These are phyloP conservation scores for Epichloe coenophiala DNA, from an alignment of 2,329 filamentous ascomycete species.

Conservation along the genomic window DNA sequence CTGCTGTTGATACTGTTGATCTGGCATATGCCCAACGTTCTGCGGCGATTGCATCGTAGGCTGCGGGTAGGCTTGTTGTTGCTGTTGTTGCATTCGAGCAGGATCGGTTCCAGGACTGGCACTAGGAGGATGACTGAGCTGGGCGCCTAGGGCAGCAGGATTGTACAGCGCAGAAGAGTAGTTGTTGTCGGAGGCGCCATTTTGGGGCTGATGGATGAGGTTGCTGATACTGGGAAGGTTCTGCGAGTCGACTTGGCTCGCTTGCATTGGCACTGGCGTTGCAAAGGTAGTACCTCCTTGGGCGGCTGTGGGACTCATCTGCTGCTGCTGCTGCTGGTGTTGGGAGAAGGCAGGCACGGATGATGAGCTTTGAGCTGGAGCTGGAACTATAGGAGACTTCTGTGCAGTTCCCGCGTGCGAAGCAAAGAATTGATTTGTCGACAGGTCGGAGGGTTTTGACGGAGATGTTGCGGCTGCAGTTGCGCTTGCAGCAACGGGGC, in stretches of 20 bases:
- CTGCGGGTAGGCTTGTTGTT: conserved; percentile 16
- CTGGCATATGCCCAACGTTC: conserved; percentile 3
- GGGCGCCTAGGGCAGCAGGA: conserved; percentile 14
- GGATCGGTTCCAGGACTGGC: conserved; percentile 26
- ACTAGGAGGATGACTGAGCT: conserved; percentile 14
- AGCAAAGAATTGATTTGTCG: conserved; percentile 14
- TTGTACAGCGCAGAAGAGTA: conserved; percentile 13
- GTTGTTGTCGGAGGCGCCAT: conserved; percentile 27
- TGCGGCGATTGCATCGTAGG: conserved; percentile 16
- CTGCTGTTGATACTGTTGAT: conserved; percentile 17
- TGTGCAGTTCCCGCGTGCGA: conserved; percentile 7
- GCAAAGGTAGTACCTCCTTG: conserved; percentile 13
- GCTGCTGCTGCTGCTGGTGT: conserved; percentile 2
- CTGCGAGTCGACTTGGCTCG: conserved; percentile 37
- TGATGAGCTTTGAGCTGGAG: conserved; percentile 5
- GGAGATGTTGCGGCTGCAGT: conserved; percentile 17
- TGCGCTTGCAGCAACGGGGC: conserved; percentile 40
- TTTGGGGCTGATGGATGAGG: conserved; percentile 49
- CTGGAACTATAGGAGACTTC: conserved; percentile 7
- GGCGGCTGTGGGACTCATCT: conserved; percentile 14
- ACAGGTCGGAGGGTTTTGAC: conserved; percentile 32
- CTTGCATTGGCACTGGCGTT: conserved; percentile 15
- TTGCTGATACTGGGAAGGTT: conserved; percentile 74
- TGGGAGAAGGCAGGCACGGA: conserved; percentile 7
- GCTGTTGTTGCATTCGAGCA: conserved; percentile 24